Percentiles rank a stretch among this genome's conserved stretches.
phyloP scores from a whole-genome alignment of 2,329 filamentous ascomycete genomes.

The Penicillium olsonii region DNA sequence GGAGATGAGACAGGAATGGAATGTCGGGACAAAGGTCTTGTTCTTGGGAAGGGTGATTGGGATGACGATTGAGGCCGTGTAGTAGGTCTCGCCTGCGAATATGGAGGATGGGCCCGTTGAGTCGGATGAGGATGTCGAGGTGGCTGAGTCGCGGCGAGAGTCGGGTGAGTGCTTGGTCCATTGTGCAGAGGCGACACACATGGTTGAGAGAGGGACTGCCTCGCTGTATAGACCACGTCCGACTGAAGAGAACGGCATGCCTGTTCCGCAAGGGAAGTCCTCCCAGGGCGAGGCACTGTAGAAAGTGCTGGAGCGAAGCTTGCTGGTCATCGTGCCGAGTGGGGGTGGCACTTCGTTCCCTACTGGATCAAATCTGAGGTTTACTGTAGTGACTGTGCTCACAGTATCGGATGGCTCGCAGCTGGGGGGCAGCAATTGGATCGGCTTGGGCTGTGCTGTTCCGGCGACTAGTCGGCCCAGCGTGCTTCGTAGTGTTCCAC shows the following conservation, averaged over 20 bases:
- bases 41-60: constrained; percentile 62
- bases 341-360: constrained; percentile 55
- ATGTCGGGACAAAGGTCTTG: constrained; percentile 67
- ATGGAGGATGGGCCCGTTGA: constrained; percentile 4
- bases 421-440: constrained; percentile 51
- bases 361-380: constrained; percentile 62
- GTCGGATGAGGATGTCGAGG: constrained; percentile 41
- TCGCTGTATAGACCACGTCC: constrained; percentile 57
- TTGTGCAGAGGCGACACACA: constrained; percentile 58
- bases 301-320: constrained; percentile 60
- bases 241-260: constrained; percentile 40
- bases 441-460: constrained; percentile 58
- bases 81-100: constrained; percentile 51
- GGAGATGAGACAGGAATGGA: constrained; percentile 68
- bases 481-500: constrained; percentile 60
- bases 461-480: constrained; percentile 60
- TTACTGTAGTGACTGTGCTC: constrained; percentile 57
- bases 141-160: constrained; percentile 30
- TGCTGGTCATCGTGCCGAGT: constrained; percentile 54
- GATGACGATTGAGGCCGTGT: constrained; percentile 63
- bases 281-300: constrained; percentile 55
- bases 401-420: constrained; percentile 42
- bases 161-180: constrained; percentile 55
- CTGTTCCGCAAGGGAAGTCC: constrained; percentile 50
- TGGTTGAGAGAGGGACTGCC: constrained; percentile 54